phyloP scores from a whole-genome alignment of 345 rosid genomes.

The Moringa oleifera region DNA sequence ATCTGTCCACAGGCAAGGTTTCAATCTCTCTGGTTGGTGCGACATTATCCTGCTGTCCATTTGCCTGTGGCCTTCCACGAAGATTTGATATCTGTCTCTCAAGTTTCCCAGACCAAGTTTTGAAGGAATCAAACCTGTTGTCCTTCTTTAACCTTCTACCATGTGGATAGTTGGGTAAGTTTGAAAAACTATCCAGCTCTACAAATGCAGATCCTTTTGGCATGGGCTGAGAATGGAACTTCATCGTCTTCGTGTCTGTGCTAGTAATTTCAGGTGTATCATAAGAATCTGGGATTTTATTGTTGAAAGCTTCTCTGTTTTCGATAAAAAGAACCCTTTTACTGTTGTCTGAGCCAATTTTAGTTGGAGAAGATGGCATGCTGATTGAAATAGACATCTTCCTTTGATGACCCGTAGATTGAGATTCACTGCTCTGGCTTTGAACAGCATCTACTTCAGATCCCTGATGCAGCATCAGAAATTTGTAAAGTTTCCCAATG shows the following conservation, averaged over 20 bases:
- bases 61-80: slow-evolving; percentile 45
- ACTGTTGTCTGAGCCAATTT: too few relatives aligned
- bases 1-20: slow-evolving; percentile 65
- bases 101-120: slow-evolving; percentile 82
- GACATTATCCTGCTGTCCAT: slow-evolving; percentile 11
- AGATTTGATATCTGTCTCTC: slow-evolving; percentile 69
- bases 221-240: slow-evolving; percentile 63
- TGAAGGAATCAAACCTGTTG: slow-evolving; percentile 68
- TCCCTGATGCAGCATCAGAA: too few relatives aligned
- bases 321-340: too few relatives aligned
- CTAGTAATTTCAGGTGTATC: too few relatives aligned
- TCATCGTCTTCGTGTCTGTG: background rate
- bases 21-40: slow-evolving; percentile 31
- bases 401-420: too few relatives aligned
- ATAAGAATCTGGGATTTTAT: too few relatives aligned
- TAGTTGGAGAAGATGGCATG: too few relatives aligned
- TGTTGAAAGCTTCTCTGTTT: too few relatives aligned
- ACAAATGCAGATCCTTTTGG: slow-evolving; percentile 31
- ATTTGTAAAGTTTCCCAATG: too few relatives aligned
- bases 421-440: too few relatives aligned
- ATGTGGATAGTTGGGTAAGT: slow-evolving; percentile 26
- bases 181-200: slow-evolving; percentile 1
- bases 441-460: too few relatives aligned
- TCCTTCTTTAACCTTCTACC: slow-evolving; percentile 33
- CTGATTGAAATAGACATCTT: too few relatives aligned